Conservation (phyloP, 768 basidiomycete species). For the Sporobolomyces pararoseus region DNA sequence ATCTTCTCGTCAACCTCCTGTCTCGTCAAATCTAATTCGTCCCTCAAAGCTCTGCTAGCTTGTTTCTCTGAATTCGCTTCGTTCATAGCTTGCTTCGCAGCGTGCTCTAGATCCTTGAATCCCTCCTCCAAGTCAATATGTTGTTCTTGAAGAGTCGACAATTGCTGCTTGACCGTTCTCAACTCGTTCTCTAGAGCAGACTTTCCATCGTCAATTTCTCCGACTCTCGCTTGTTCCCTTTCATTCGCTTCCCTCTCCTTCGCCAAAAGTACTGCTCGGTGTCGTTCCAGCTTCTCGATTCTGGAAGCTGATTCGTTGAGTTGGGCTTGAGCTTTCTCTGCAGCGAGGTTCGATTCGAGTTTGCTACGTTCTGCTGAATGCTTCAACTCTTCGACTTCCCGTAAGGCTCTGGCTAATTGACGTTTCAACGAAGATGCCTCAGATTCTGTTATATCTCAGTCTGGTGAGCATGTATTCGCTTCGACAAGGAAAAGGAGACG, state of each 20-base stretch:
- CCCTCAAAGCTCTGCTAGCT: slow-evolving; percentile 3
- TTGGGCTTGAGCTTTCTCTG: slow-evolving; percentile 19
- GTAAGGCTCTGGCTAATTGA: slow-evolving; percentile 27
- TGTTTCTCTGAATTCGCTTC: slow-evolving; percentile 17
- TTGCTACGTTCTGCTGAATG: slow-evolving; percentile 25
- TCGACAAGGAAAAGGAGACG: neutral
- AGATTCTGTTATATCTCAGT: too few species aligned
- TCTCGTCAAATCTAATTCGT: slow-evolving; percentile 16
- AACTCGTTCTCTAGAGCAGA: slow-evolving; percentile 8
- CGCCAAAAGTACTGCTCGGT: slow-evolving; percentile 32
- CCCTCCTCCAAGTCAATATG: slow-evolving; percentile 20
- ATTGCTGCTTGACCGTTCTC: slow-evolving; percentile 2
- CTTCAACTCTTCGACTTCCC: slow-evolving; percentile 29
- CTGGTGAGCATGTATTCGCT: too few species aligned
- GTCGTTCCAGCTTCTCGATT: slow-evolving; percentile 37
- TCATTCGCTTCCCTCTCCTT: slow-evolving; percentile 35
- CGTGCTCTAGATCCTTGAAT: slow-evolving; percentile 33
- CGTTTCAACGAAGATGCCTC: slow-evolving; percentile 36
- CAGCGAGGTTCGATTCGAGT: slow-evolving; percentile 12
- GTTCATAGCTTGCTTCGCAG: slow-evolving; percentile 18
- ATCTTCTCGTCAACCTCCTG: neutral
- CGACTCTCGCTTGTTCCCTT: slow-evolving; percentile 1
- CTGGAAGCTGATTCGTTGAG: slow-evolving; percentile 16
- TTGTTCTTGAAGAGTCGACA: slow-evolving; percentile 14
- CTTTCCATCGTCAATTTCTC: slow-evolving; percentile 7